These are phyloP conservation scores for Solioccasus polychromus DNA, from an alignment of 768 basidiomycete species.

Conservation along the genomic window DNA sequence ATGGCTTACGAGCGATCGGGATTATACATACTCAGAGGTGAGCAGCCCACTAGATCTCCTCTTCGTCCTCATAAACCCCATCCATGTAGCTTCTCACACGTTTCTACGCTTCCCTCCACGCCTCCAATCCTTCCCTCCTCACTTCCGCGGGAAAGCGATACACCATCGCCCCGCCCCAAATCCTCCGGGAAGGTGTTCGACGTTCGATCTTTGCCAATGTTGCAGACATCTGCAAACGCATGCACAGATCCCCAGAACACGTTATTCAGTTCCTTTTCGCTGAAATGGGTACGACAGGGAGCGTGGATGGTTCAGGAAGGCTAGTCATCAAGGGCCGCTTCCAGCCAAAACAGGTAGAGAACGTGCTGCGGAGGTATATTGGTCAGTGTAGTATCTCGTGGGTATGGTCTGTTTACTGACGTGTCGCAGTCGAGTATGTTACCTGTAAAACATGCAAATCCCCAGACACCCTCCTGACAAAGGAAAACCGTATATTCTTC, in stretches of 20 bases:
- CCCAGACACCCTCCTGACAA: constrained; percentile 91
- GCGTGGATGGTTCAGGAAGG: constrained; percentile 87
- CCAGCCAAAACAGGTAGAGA: constrained; percentile 98
- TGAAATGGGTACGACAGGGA: constrained; percentile 97
- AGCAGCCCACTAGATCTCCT: constrained; percentile 12
- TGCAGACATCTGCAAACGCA: constrained; percentile 95
- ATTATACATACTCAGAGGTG: constrained; percentile 95
- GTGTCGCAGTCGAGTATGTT: constrained; percentile 83
- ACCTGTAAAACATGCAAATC: constrained; percentile 99
- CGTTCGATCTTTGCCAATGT: constrained; percentile 97
- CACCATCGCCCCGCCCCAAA: constrained; percentile 94
- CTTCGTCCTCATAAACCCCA: neutral
- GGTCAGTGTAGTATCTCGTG: constrained; percentile 48
- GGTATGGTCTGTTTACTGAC: neutral
- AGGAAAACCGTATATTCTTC: constrained; percentile 99
- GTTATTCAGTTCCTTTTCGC: constrained; percentile 96
- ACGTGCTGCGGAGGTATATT: constrained; percentile 93
- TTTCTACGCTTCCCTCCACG: constrained; percentile 88
- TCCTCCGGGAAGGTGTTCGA: constrained; percentile 95
- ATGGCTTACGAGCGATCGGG: constrained; percentile 91
- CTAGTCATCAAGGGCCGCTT: constrained; percentile 97
- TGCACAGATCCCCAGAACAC: constrained; percentile 97
- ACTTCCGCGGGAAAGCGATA: constrained; percentile 88
- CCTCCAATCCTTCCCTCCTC: constrained; percentile 89
- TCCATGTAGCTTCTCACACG: constrained; percentile 76